Base-by-base conservation (phyloP, 805 yeast species). In the Candida chilensis region DNA sequence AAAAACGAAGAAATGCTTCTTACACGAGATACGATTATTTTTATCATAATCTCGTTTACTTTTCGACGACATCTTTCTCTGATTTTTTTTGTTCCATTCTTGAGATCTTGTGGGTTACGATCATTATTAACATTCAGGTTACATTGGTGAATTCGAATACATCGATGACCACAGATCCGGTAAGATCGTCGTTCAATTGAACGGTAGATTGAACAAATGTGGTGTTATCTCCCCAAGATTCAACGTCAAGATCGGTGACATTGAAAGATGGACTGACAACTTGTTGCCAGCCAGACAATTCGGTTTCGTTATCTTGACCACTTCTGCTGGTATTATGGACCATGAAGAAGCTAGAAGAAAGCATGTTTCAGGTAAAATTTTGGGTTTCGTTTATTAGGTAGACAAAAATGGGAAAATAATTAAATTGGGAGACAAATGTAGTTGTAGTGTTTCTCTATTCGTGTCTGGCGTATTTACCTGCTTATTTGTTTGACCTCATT, bases 281-380 rank as follows among this genome's bases (percentile, higher is more conserved):
- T 80, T 88, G 64, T 76, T 88, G 61, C 97, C 97, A 67, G 95
- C 97, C 49, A 86, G 97, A 82, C 97, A 88, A 73, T 90, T 88
- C 60, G 97, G 97, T 74, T 87, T 68, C 81, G 88, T 88, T 60
- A 84, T 88, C 69, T 78, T 88, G 65, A 90, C 97, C 71, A 88
- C 97, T 54, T 90, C 96, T 56, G 96, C 96, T 56, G 97, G 97
- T 74, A 88, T 88, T 58, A 87, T 88, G 95, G 96, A 90, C 79
- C 97, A 88, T 76, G 96, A 90, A 78, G 96, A 88, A 76, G 97
- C 97, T 59, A 85, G 95, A 81, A 83, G 96, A 80, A 90, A 88
- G 84, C 96, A 88, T 75, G 96, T 88, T 54, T 86, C 96, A 52
- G 97, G 97, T 70, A 88, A 88, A 79, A 83, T 88, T 70, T 82